These are phyloP conservation scores for Cynara cardunculus DNA, from an alignment of 129 eudicot genomes.

Conservation along the genomic window DNA sequence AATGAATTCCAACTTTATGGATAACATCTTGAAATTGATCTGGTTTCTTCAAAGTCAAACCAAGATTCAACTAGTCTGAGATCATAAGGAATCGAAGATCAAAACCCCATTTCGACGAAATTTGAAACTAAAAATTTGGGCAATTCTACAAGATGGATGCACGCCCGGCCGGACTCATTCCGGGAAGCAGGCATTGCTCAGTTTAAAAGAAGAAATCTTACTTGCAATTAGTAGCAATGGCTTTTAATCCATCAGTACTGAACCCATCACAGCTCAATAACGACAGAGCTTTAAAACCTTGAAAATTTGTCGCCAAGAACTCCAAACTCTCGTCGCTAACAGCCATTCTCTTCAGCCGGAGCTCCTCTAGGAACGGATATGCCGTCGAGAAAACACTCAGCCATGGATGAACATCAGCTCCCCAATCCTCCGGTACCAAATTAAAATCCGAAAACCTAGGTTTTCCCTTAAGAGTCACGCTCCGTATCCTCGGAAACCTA, in stretches of 20 bases:
- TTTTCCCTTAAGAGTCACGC: conserved; percentile 69
- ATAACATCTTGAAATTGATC: neutral
- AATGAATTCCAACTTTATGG: neutral
- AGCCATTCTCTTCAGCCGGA: conserved; percentile 76
- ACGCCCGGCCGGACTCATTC: too few species aligned
- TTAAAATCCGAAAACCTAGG: conserved; percentile 80
- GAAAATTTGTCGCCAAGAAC: conserved; percentile 60
- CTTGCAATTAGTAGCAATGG: conserved; percentile 87
- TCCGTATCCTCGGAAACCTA: conserved; percentile 66
- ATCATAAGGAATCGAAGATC: neutral
- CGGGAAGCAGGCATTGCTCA: neutral
- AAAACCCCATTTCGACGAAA: neutral
- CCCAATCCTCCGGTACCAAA: conserved; percentile 73
- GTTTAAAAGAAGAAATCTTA: conserved; percentile 17
- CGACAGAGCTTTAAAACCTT: conserved; percentile 53
- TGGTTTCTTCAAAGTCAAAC: conserved; percentile 5
- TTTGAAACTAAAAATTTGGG: neutral
- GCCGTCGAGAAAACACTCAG: conserved; percentile 48
- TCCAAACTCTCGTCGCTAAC: conserved; percentile 74
- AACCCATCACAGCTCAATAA: conserved; percentile 83
- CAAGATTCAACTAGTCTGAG: neutral
- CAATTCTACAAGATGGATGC: neutral
- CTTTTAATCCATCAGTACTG: conserved; percentile 69
- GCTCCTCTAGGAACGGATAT: conserved; percentile 79
- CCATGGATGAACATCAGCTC: conserved; percentile 69